These are phyloP conservation scores for Plantago major DNA, from an alignment of 257 asterid genomes.

Conservation along the genomic window DNA sequence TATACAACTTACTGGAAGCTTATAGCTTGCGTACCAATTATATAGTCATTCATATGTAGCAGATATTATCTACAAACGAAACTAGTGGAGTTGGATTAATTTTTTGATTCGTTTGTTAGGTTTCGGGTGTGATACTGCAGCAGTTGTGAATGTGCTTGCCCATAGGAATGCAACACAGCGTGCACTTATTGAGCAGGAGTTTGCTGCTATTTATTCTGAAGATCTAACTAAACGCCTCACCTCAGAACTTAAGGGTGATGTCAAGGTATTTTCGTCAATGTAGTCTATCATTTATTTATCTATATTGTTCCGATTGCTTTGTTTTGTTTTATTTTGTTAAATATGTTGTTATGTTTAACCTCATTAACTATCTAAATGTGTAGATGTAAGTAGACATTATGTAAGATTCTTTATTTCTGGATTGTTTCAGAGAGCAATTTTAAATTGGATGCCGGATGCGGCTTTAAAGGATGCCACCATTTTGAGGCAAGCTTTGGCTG, in stretches of 20 bases:
- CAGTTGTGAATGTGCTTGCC: constrained; percentile 71
- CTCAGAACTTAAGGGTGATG: constrained; percentile 76
- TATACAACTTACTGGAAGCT: too few relatives aligned
- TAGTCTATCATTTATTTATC: too few relatives aligned
- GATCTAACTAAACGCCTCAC: constrained; percentile 68
- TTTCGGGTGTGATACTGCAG: constrained; percentile 82
- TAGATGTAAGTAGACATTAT: too few relatives aligned
- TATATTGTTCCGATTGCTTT: too few relatives aligned
- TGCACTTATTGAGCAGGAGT: constrained; percentile 76
- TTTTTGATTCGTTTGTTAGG: constrained; percentile 41
- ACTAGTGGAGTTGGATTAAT: too few relatives aligned
- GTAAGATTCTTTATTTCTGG: not conserved
- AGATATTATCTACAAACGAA: too few relatives aligned
- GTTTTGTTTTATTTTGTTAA: not conserved
- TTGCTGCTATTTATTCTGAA: constrained; percentile 54
- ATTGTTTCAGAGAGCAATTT: constrained; percentile 54
- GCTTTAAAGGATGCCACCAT: constrained; percentile 73
- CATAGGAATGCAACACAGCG: constrained; percentile 89
- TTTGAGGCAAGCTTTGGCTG: constrained; percentile 49
- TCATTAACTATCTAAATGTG: too few relatives aligned
- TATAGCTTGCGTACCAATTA: too few relatives aligned
- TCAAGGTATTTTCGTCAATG: constrained; percentile 39
- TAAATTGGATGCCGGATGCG: constrained; percentile 88
- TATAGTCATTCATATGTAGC: too few relatives aligned
- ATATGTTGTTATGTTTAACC: not conserved